Base-by-base conservation (phyloP, 2,329 filamentous ascomycete genomes). In the Alternaria incomplexa region DNA sequence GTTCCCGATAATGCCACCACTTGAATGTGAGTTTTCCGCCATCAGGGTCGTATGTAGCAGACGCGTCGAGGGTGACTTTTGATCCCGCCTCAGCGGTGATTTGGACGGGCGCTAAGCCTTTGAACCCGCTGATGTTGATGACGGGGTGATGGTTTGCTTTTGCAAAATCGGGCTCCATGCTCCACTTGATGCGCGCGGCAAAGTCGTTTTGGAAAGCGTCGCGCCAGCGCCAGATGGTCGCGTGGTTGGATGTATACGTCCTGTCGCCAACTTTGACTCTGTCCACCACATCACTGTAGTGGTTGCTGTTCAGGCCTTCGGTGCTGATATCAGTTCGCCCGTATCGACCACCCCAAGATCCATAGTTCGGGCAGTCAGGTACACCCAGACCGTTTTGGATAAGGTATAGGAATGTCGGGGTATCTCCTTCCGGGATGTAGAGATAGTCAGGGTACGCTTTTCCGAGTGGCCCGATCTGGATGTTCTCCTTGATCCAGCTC, bases 371-470 rank as follows among this genome's bases (percentile, higher is more conserved):
- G 48, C 80, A 79, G 26, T 85, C 84, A 0, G 82, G 78, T 7
- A 80, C 77, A 25, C 82, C 81, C 0, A 86, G 77, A 1, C 83
- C 83, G 54, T 85, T 85, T 50, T 84, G 82, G 22, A 85, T 80
- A 1, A 83, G 78, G 60, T 84, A 85, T 10, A 86, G 77, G 52
- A 86, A 83, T 0, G 84, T 83, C 0, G 85, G 85, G 1, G 83
- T 84, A 61, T 85, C 84, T n/a, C 84, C 85, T 70, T 89, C 87
- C 22, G 83, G 80, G 57, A 87, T 86, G 65, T 81, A 87, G 9
- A 81, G 71, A 47, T 82, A 82, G 62, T 86, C 83, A 11, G 79
- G 78, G 67, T 81, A 80, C 26, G 74, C 74, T 45, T 70, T 75
- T 53, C 81, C 77, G 6, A 87, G 76, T 0, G 81, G 77, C 0